Evolutionary conservation across 108 stramenopile genomes (phyloP), one percentile per base, ranked within the genome.

Genomic region (Skeletonema menzelii): DNA sequence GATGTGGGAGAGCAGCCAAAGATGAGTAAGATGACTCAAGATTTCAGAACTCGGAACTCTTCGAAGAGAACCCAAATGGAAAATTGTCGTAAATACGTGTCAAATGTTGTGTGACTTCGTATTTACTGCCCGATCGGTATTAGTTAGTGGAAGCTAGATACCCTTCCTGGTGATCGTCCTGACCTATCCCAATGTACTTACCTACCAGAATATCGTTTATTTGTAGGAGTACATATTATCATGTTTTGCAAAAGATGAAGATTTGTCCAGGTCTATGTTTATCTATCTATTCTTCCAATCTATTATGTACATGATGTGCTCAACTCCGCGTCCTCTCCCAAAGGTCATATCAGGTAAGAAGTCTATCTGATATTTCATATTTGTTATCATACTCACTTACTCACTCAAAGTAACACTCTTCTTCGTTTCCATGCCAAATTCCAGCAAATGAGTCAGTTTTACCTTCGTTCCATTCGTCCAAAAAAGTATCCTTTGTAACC

Each of bases 331-430:
- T n/a, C n/a, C n/a, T n/a, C n/a, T n/a, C n/a, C n/a, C n/a, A n/a
- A 15, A 4, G 4, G 4, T 15, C 40, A 42, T 42, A n/a, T 42
- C 40, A 42, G 40, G 11, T 42, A n/a, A 42, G 40, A n/a, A 42
- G 40, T 42, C 40, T 42, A 42, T 42, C 40, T 42, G 40, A 42
- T 42, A 37, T 0, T 42, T 42, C 40, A 42, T 4, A 42, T 4
- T 42, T 30, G 7, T 32, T 7, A 32, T n/a, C 11, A 15, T n/a
- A 42, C 40, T 42, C 40, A 12, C 0, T 3, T n/a, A 42, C 40
- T 42, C 40, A 93, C 70, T 93, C 82, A 77, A 93, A 93, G 61
- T 87, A 89, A 56, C 85, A 90, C 34, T 91, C 90, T 27, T 62
- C 75, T 17, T 75, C 86, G 56, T 69, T 73, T 22, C 84, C 89